Conservation (phyloP, 176 grass and related monocot genomes). For the Oryza nivara region DNA sequence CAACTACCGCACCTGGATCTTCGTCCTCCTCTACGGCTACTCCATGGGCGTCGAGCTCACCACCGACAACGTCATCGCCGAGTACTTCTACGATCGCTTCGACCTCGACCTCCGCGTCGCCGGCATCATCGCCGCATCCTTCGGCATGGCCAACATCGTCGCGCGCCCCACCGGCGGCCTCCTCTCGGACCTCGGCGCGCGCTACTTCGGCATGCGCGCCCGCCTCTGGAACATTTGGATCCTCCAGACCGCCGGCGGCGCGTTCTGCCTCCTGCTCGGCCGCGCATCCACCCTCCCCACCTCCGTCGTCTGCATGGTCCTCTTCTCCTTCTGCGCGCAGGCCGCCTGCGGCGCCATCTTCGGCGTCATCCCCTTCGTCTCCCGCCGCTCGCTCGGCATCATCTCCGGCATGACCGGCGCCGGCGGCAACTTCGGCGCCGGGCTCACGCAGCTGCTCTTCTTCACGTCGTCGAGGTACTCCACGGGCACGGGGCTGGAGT, state of each 20-base stretch:
- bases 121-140: slow-evolving; percentile 81
- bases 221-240: slow-evolving; percentile 94
- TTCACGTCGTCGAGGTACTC: slow-evolving; percentile 74
- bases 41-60: slow-evolving; percentile 92
- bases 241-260: slow-evolving; percentile 81
- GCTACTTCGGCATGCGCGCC: slow-evolving; percentile 70
- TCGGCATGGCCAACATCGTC: slow-evolving; percentile 88
- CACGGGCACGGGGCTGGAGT: slow-evolving; percentile 49
- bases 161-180: slow-evolving; percentile 66
- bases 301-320: slow-evolving; percentile 71
- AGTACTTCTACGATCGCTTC: slow-evolving; percentile 84
- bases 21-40: slow-evolving; percentile 91
- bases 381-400: slow-evolving; percentile 70
- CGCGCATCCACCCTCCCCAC: slow-evolving; percentile 47
- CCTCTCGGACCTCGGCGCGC: slow-evolving; percentile 61
- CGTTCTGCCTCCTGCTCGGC: slow-evolving; percentile 72
- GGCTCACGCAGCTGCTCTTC: slow-evolving; percentile 88
- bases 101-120: slow-evolving; percentile 72
- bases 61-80: slow-evolving; percentile 90
- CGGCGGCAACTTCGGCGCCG: slow-evolving; percentile 72
- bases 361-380: slow-evolving; percentile 77
- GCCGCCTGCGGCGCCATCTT: slow-evolving; percentile 83
- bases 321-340: slow-evolving; percentile 84
- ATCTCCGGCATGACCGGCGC: slow-evolving; percentile 75
- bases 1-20: slow-evolving; percentile 91